Evolutionary conservation across 352 stramenopile genomes (phyloP), one percentile per base, ranked within the genome.

Genomic region (Phytophthora pseudosyringae): DNA sequence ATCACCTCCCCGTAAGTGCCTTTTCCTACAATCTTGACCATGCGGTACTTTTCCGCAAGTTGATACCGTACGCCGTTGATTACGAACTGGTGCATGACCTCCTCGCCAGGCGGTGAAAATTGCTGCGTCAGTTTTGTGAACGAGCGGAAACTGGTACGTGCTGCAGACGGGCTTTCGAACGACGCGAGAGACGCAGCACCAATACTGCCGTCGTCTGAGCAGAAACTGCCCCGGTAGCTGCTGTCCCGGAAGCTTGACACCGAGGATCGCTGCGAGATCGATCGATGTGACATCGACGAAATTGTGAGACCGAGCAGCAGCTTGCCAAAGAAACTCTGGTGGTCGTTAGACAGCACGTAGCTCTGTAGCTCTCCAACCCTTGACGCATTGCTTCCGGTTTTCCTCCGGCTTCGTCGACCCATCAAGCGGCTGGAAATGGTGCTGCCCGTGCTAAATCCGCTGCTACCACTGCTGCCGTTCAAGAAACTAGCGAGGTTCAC

Each of bases 1-100:
- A 97, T 97, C 46, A 97, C 89, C 58, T 96, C 87, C 12, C 89
- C 89, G 57, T 97, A 97, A n/a, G 86, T 95, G 29, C 89, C 88
- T 64, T 93, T 93, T 29, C 88, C 88, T 5, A 95, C 88, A 39
- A 95, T 91, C 61, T 94, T 95, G 29, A 95, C 88, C 88, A 95
- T 95, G 21, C 88, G 88, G 58, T 95, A 95, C 55, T 94, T 94
- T 48, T 95, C 85, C 2, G 86, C 80, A 15, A 95, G 59, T 51
- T 93, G 85, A 64, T 93, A 95, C n/a, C 86, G 87, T 50, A 93
- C 83, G 39, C 87, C 86, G 44, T 89, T 93, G 63, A 95, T 95
- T 25, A 95, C 81, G 64, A 95, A 94, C 73, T 95, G 86, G 59
- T 95, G 88, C 83, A 95, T 92, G n/a, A 90, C 67, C 16, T 91